phyloP scores from a whole-genome alignment of 2,329 filamentous ascomycete species.

The Fusarium avenaceum region DNA sequence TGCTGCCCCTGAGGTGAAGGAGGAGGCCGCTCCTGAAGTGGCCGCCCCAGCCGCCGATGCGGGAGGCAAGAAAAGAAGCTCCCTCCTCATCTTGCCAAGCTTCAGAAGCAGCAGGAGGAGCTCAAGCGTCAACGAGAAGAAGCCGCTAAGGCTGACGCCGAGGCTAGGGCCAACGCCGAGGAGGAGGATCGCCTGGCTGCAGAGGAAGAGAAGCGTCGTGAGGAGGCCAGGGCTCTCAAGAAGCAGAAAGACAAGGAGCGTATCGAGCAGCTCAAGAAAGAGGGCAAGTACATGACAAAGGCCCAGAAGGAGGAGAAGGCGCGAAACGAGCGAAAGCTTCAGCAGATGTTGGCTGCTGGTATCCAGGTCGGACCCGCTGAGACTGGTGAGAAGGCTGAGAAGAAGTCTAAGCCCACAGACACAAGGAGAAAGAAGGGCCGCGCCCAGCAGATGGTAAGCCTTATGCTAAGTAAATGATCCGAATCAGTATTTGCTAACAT shows the following conservation, averaged over 20 bases:
- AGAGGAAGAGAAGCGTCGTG: slow-evolving; percentile 77
- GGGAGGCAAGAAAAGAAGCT: slow-evolving; percentile 89
- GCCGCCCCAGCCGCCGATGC: slow-evolving; percentile 50
- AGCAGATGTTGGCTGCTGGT: slow-evolving; percentile 86
- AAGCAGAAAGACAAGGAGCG: slow-evolving; percentile 90
- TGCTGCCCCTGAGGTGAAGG: slow-evolving; percentile 72
- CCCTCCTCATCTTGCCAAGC: slow-evolving; percentile 76
- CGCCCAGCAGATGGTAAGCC: slow-evolving; percentile 66
- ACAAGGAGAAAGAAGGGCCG: slow-evolving; percentile 83
- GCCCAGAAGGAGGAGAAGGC: slow-evolving; percentile 87
- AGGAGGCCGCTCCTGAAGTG: slow-evolving; percentile 63
- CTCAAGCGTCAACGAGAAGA: slow-evolving; percentile 76
- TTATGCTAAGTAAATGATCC: background rate
- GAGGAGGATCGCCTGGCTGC: slow-evolving; percentile 74
- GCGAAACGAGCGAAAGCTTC: slow-evolving; percentile 81
- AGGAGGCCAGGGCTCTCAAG: slow-evolving; percentile 81
- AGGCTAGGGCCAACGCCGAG: slow-evolving; percentile 74
- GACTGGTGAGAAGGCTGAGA: slow-evolving; percentile 68
- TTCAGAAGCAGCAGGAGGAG: slow-evolving; percentile 88
- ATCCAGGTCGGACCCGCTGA: slow-evolving; percentile 77
- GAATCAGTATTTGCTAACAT: slow-evolving; percentile 23
- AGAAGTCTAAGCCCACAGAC: slow-evolving; percentile 84
- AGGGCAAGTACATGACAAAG: slow-evolving; percentile 88
- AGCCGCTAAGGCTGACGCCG: slow-evolving; percentile 69
- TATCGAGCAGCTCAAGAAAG: slow-evolving; percentile 88